These are phyloP conservation scores for Wallacemonas sp. DNA, from an alignment of 208 protist species.

Conservation along the genomic window DNA sequence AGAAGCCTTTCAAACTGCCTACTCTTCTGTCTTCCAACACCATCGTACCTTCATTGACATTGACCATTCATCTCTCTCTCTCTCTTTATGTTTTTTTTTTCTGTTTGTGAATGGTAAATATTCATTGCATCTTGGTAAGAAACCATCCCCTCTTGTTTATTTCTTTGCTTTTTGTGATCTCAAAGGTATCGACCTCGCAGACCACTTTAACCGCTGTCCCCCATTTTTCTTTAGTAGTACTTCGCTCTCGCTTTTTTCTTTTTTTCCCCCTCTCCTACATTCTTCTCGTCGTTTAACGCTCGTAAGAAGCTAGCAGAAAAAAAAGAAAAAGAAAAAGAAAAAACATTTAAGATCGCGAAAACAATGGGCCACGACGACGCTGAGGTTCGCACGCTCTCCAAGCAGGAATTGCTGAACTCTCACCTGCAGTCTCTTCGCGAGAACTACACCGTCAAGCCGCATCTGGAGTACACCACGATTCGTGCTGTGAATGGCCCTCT, in stretches of 20 bases:
- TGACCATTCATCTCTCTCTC: background rate
- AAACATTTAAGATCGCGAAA: too few relatives aligned
- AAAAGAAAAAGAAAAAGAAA: too few relatives aligned
- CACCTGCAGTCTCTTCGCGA: slow-evolving; percentile 77
- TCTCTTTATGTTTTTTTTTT: background rate
- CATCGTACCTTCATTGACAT: too few relatives aligned
- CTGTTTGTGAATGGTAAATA: too few relatives aligned
- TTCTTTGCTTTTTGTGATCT: too few relatives aligned
- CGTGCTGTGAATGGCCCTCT: slow-evolving; percentile 99
- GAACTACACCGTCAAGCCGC: slow-evolving; percentile 83
- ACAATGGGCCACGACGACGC: slow-evolving; percentile 51
- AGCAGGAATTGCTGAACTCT: slow-evolving; percentile 80
- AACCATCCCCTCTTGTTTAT: too few relatives aligned
- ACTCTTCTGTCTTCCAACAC: too few relatives aligned
- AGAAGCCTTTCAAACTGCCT: too few relatives aligned
- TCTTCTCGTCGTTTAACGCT: background rate
- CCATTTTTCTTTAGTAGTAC: background rate
- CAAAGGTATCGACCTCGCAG: too few relatives aligned
- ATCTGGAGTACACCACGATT: slow-evolving; percentile 99
- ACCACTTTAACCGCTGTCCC: background rate
- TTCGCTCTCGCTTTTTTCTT: slow-evolving; percentile 4
- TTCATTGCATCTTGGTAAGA: too few relatives aligned
- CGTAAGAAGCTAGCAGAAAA: background rate
- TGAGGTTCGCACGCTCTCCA: slow-evolving; percentile 66
- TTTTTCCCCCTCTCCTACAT: background rate